phyloP scores from a whole-genome alignment of 805 yeast species.

The Vanderwaltozyma verrucispora region DNA sequence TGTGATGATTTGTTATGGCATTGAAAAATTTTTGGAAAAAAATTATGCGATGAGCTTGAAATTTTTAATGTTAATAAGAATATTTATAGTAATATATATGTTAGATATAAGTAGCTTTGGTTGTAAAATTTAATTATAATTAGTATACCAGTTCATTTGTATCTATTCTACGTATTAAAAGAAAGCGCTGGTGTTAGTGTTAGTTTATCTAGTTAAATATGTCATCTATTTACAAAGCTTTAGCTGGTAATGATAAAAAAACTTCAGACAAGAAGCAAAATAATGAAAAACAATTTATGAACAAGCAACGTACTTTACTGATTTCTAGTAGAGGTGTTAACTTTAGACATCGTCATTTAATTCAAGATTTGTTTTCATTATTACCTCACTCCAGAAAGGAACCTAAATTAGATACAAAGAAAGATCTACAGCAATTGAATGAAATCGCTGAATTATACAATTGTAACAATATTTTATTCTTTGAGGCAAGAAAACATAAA shows the following conservation, averaged over 20 bases:
- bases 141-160: too few relatives aligned
- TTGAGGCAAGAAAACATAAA: slow-evolving; percentile 92
- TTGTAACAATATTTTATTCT: slow-evolving; percentile 89
- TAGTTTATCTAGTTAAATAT: too few relatives aligned
- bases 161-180: too few relatives aligned
- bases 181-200: too few relatives aligned
- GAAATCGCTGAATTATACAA: slow-evolving; percentile 95
- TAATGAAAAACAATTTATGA: slow-evolving; percentile 48
- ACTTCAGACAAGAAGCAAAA: slow-evolving; percentile 21
- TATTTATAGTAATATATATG: neutral
- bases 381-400: slow-evolving; percentile 95
- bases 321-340: slow-evolving; percentile 94
- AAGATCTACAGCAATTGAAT: slow-evolving; percentile 76
- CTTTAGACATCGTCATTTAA: slow-evolving; percentile 88
- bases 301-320: slow-evolving; percentile 79
- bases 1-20: neutral
- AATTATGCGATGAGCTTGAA: slow-evolving; percentile 9
- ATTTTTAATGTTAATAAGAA: neutral
- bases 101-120: neutral
- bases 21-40: slow-evolving; percentile 7
- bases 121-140: too few relatives aligned
- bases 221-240: slow-evolving; percentile 67
- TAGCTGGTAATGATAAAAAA: slow-evolving; percentile 38
- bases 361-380: slow-evolving; percentile 64
- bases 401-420: slow-evolving; percentile 89